Evolutionary conservation across 306 rosid species (phyloP), one percentile per base, ranked within the genome.

Genomic region (Fragaria nilgerrensis): DNA sequence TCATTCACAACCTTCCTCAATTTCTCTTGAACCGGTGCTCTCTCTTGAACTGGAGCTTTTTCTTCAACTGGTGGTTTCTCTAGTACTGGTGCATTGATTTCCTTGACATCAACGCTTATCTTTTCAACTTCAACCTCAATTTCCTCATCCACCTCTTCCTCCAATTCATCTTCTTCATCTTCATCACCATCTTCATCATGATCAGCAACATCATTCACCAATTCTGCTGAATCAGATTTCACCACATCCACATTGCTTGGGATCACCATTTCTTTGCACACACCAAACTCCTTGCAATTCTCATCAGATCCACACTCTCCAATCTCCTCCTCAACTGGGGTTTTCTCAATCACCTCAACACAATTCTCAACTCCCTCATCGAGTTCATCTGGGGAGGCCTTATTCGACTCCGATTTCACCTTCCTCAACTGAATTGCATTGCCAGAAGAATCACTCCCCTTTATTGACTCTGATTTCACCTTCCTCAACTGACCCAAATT

Each of bases 21-120:
- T 63, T 73, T 79, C 72, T 84, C 82, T 36, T 77, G 70, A 65
- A 81, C 85, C 66, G 85, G 74, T 64, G 23, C 79, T n/a, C 13
- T 65, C 22, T 82, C 82, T 49, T 73, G 69, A 34, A 67, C 74
- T 25, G 86, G 65, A 4, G 34, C 64, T 66, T 83, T 81, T 68
- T 84, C 82, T 34, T 76, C 64, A 36, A 55, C 75, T 50, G 44
- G 74, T 64, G 23, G 81, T n/a, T 20, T 65, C 22, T 20, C 78
- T 58, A 13, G 80, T 64, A 78, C 87, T 74, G 87, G 84, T 34
- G 85, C 72, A 64, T 79, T 79, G 43, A 90, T 84, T 82, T 92
- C 92, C 88, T 90, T 88, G 36, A 91, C 85, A 53, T 90, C 96
- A 77, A 90, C 58, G 29, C 86, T 85, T 49, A 63, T 68, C 59